Evolutionary conservation across 345 rosid genomes (phyloP), one percentile per base, ranked within the genome.

Genomic region (Populus pruinosa): DNA sequence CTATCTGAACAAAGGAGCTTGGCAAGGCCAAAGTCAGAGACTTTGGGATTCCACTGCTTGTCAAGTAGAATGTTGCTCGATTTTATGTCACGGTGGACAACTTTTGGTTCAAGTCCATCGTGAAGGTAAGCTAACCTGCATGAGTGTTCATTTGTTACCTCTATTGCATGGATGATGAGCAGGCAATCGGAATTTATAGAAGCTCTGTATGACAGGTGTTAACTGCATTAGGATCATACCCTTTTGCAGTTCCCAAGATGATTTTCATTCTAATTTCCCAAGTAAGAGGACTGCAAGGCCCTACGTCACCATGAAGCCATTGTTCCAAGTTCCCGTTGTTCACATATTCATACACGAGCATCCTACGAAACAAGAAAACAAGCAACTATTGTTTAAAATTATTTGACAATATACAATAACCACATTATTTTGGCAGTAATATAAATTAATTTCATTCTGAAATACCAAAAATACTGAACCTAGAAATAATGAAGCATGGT

Each of bases 11-110:
- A 87, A 21, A 94, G 83, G 14, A 94, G 94, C 85, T 93, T 94
- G 74, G 98, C 98, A 39, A 93, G 97, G 77, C 98, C 98, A 83
- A 94, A 93, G 79, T 94, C 98, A 0, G 98, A 94, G 61, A 94
- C 98, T 84, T 94, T 93, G 12, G 98, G 78, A 83, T 90, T 91
- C 98, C 98, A 93, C 67, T 85, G 94, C 83, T 91, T 94, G 84
- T 94, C 98, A 7, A 94, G 90, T 73, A 94, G 86, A 72, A 94
- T 91, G 71, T 94, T 91, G 85, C 95, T 93, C 0, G 97, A 94
- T 76, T 94, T 94, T 38, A 94, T 88, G 76, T 94, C 98, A 6
- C 98, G 89, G 76, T 94, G 98, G 67, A 94, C 97, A 62, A 94
- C 97, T 83, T 94, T 94, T 2, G 98, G 98, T 63, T 94, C 98